Evolutionary conservation across 23 red algal species (phyloP).

Genomic region (Cyanidiococcus yangmingshanensis): DNA sequence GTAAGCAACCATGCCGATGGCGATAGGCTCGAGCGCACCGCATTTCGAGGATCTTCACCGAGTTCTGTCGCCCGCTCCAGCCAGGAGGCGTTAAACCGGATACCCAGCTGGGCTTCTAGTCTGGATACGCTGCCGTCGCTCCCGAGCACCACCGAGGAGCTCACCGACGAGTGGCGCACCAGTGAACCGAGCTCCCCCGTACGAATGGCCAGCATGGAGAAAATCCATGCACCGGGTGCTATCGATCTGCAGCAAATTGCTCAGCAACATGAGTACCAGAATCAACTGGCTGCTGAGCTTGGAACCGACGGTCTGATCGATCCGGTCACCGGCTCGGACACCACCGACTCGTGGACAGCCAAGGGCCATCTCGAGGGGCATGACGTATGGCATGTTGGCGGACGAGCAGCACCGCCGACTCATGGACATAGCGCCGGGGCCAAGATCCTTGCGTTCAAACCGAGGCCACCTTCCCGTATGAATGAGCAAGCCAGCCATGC

Average conservation of each 20-base stretch:
- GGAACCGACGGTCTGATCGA: neutral
- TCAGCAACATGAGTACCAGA: neutral
- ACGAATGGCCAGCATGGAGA: neutral
- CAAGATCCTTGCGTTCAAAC: conserved; percentile 89
- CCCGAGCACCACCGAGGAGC: neutral
- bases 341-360: neutral
- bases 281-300: neutral
- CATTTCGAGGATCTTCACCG: neutral
- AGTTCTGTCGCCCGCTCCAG: neutral
- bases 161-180: neutral
- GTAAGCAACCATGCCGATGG: neutral
- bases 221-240: neutral
- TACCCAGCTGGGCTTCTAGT: neutral
- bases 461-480: conserved; percentile 67
- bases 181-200: neutral
- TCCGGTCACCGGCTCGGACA: neutral
- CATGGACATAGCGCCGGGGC: neutral
- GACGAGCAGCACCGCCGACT: neutral
- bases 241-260: neutral
- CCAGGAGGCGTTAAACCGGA: neutral
- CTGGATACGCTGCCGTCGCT: neutral
- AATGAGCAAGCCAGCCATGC: conserved; percentile 54
- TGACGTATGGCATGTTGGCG: neutral
- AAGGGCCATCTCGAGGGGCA: neutral
- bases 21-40: neutral